These are phyloP conservation scores for Apiospora sp. DNA, from an alignment of 2,329 filamentous ascomycete species.

Conservation along the genomic window DNA sequence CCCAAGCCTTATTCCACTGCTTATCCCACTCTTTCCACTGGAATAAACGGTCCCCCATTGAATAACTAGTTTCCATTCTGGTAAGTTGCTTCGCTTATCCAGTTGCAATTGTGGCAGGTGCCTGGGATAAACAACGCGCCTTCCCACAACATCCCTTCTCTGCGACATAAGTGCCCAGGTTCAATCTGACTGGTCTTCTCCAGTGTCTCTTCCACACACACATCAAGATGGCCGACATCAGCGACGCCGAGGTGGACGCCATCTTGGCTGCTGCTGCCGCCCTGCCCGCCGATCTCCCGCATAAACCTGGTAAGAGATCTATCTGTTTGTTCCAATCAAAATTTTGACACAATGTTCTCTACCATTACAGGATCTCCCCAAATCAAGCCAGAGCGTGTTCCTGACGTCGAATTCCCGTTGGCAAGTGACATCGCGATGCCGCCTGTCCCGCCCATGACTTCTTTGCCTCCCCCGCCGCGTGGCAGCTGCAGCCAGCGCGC, in stretches of 20 bases:
- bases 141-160: neutral
- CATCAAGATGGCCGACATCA: neutral
- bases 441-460: too few relatives aligned
- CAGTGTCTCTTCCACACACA: neutral
- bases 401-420: neutral
- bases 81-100: neutral
- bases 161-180: neutral
- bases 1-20: conserved; percentile 5
- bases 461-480: neutral
- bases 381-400: conserved; percentile 1
- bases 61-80: neutral
- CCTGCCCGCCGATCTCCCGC: neutral
- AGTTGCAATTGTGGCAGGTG: neutral
- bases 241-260: neutral
- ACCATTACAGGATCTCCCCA: neutral
- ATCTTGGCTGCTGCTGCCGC: neutral
- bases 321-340: neutral
- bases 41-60: neutral
- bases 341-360: neutral
- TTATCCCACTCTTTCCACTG: conserved; percentile 7
- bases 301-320: neutral
- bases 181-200: neutral
- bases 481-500: neutral
- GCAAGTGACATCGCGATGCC: too few relatives aligned
- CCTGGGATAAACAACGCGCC: neutral